Conservation (phyloP, 176 grass and related monocot species). For the Poa annua region DNA sequence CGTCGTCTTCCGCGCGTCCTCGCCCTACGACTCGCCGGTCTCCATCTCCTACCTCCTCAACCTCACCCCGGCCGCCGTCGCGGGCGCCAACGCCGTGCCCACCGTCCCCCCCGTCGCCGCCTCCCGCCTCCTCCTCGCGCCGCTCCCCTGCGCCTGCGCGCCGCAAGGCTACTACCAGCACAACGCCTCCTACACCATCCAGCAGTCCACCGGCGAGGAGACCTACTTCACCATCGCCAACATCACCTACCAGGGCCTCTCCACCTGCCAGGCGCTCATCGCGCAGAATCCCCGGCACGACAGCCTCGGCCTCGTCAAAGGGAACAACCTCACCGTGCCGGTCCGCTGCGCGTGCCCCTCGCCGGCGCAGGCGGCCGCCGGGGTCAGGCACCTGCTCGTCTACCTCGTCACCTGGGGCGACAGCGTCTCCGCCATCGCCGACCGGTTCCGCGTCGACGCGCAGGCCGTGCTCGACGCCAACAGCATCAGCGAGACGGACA, state of each 20-base stretch:
- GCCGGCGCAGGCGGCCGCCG: constrained; percentile 43
- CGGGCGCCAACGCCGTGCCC: constrained; percentile 37
- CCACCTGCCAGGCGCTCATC: constrained; percentile 85
- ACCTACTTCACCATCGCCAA: constrained; percentile 77
- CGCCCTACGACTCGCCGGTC: constrained; percentile 47
- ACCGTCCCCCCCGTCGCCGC: constrained; percentile 31
- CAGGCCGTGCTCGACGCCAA: constrained; percentile 60
- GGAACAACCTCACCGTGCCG: constrained; percentile 52
- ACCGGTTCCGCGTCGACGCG: constrained; percentile 44
- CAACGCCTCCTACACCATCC: constrained; percentile 60
- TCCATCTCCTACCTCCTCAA: constrained; percentile 65
- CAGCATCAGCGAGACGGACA: constrained; percentile 27
- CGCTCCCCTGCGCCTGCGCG: constrained; percentile 63
- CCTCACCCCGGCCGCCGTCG: neutral
- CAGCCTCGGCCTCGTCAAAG: constrained; percentile 28
- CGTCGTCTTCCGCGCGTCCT: constrained; percentile 56
- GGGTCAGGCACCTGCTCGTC: constrained; percentile 56
- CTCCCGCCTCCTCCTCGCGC: constrained; percentile 55
- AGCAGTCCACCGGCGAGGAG: constrained; percentile 26
- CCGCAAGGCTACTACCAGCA: constrained; percentile 68
- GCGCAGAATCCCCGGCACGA: constrained; percentile 60
- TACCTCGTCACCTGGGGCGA: constrained; percentile 70
- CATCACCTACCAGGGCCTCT: constrained; percentile 83
- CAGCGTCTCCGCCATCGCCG: constrained; percentile 35
- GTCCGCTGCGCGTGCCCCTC: constrained; percentile 85